A percentile compares a stretch with the other conserved stretches of the same genome.
Conservation (phyloP, 495 filamentous ascomycete species). For the Penicillium riverlandense region DNA sequence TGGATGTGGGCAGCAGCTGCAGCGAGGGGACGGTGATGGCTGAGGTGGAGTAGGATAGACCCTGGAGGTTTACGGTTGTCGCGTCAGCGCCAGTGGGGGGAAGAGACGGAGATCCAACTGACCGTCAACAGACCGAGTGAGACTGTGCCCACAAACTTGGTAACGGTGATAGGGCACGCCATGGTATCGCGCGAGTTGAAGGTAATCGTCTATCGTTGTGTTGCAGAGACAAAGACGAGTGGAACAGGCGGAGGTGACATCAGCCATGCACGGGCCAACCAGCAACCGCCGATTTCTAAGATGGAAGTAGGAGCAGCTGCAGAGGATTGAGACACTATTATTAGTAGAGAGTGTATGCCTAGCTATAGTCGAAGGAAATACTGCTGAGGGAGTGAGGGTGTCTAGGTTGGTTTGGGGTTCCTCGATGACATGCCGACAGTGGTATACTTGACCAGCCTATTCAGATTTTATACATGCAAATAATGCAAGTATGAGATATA, state of each 20-base stretch:
- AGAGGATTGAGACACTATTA: no score
- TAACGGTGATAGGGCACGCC: slow-evolving; percentile 62
- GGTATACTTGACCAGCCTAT: no score
- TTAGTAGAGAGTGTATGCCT: no score
- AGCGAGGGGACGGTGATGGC: slow-evolving; percentile 69
- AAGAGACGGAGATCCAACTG: slow-evolving; percentile 18
- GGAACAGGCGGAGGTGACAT: slow-evolving; percentile 9
- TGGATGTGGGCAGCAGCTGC: slow-evolving; percentile 65
- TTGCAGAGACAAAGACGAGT: background rate
- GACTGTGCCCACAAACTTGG: slow-evolving; percentile 86
- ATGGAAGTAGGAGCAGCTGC: no score
- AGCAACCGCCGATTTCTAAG: slow-evolving; percentile 6
- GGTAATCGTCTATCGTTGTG: background rate
- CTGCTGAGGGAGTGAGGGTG: no score
- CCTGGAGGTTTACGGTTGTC: slow-evolving; percentile 39
- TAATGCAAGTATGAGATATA: no score
- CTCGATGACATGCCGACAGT: no score
- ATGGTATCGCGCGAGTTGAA: slow-evolving; percentile 34
- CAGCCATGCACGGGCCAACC: slow-evolving; percentile 14
- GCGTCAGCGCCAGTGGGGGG: background rate
- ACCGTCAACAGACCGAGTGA: slow-evolving; percentile 83
- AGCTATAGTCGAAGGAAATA: no score
- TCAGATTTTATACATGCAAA: no score
- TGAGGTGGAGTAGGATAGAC: slow-evolving; percentile 73
- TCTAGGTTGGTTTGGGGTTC: no score